Evolutionary conservation across 371 early-diverging fungal genomes (phyloP).

Genomic region (Mucor indicus): DNA sequence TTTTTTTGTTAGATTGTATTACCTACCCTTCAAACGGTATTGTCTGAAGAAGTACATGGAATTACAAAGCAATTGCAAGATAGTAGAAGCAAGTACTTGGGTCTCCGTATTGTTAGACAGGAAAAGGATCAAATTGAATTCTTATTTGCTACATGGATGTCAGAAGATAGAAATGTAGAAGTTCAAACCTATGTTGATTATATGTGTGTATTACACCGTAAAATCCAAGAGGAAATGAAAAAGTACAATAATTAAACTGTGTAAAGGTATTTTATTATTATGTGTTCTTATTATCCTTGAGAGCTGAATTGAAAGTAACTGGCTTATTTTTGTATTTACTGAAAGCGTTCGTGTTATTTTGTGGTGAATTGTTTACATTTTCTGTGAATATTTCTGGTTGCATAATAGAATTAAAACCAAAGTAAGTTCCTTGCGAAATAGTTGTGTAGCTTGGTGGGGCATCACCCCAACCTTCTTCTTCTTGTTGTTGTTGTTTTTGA

Average conservation of each 20-base stretch:
- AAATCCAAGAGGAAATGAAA: constrained; percentile 79
- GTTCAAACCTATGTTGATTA: constrained; percentile 93
- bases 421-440: constrained; percentile 18
- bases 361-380: neutral
- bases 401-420: constrained; percentile 25
- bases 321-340: constrained; percentile 8
- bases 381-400: neutral
- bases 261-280: neutral
- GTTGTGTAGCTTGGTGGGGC: constrained; percentile 19
- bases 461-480: constrained; percentile 21
- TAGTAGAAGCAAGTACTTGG: constrained; percentile 35
- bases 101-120: constrained; percentile 59
- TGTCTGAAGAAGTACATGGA: constrained; percentile 55
- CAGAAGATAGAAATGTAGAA: constrained; percentile 89
- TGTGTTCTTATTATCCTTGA: neutral
- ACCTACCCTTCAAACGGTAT: constrained; percentile 57
- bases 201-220: constrained; percentile 86
- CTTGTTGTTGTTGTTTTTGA: neutral
- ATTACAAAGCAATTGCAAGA: constrained; percentile 62
- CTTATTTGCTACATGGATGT: constrained; percentile 69
- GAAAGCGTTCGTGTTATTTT: neutral
- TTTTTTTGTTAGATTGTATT: constrained; percentile 17
- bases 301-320: constrained; percentile 7
- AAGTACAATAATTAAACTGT: constrained; percentile 24
- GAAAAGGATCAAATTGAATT: constrained; percentile 29